Base-by-base conservation (phyloP, 139 green algal species). In the Tetradesmus lagerheimii region DNA sequence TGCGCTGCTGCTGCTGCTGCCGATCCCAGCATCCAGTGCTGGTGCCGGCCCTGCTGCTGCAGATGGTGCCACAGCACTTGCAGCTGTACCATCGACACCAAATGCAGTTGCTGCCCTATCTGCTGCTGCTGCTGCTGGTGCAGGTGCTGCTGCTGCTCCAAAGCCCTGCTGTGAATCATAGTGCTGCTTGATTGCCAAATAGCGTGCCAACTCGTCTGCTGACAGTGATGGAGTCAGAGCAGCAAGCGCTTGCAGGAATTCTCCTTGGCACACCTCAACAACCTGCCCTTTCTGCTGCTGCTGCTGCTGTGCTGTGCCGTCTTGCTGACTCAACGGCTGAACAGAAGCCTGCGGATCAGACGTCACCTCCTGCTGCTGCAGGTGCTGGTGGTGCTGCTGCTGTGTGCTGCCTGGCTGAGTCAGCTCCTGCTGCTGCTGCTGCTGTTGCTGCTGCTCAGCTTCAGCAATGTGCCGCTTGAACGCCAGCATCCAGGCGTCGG, bases 401-500 rank as follows among this genome's bases (percentile, higher is more conserved):
- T 50, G 6, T 31, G 3, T 45, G 47, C 15, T 23, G 14, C n/a
- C 57, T 88, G 57, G 18, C 38, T 82, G 76, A 41, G 0, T 25
- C 35, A 29, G 76, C 38, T 82, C 29, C 38, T 83, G 57, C 57
- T 71, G 20, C n/a, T 64, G 20, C 50, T 83, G 62, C 53, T 84
- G 35, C 71, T 83, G 47, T 18, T 71, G 38, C 67, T 34, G 64
- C 57, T 75, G 37, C 35, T 34, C 45, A 8, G 0, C 43, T 4
- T 76, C 16, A 23, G 85, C 77, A 2, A 96, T 93, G 31, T 80
- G 79, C 3, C 94, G 92, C 81, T 95, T 95, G 38, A 98, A 89
- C 6, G 94, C 95, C 12, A 71, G 29, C 94, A 98, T 98, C 98
- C 98, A 99, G 0, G 98, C 97, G 84, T 99, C 98, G 43, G 96